Base-by-base conservation (phyloP, 176 grass and related monocot genomes). In the Triticum monococcum region DNA sequence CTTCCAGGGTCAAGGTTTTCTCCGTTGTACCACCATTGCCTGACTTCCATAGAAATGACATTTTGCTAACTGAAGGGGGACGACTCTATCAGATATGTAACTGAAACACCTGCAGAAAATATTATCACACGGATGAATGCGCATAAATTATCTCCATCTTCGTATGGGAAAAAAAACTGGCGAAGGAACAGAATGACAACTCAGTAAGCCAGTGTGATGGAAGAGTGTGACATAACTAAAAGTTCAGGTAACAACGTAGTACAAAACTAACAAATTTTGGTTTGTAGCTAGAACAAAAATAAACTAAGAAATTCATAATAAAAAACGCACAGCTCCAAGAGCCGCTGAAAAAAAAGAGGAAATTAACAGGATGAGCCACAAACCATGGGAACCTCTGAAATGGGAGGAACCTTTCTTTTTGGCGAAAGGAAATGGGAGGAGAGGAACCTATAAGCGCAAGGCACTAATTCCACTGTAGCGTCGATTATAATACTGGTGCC, bases 31-130 rank as follows among this genome's bases (percentile, higher is more conserved):
- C 81, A 17, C 81, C 46, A 63, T 80, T 90, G 85, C 64, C 82
- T 26, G 85, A 90, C 65, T 84, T 93, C 77, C 86, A 90, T 20
- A 93, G 67, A 72, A 85, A 93, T 26, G 91, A 87, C 91, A 90
- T 93, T 82, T 71, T 70, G 70, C 60, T 76, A 83, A 20, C 22
- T 86, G 20, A 46, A 64, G 4, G 18, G 54, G 37, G 41, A 26
- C 18, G 23, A 32, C 40, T 36, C 43, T 38, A 35, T 54, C 60
- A 85, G 72, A 85, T 86, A 64, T 12, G 32, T 13, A 78, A 16
- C 40, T 77, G 26, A 78, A 81, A 59, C 4, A 75, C 18, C 11
- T 68, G 67, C 26, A 63, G 11, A 83, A 75, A 81, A 85, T 43
- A 77, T 8, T 38, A 64, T 64, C 33, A 68, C 26, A 70, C 52